Conservation (phyloP, 2,329 filamentous ascomycete genomes). For the Venturia effusa region DNA sequence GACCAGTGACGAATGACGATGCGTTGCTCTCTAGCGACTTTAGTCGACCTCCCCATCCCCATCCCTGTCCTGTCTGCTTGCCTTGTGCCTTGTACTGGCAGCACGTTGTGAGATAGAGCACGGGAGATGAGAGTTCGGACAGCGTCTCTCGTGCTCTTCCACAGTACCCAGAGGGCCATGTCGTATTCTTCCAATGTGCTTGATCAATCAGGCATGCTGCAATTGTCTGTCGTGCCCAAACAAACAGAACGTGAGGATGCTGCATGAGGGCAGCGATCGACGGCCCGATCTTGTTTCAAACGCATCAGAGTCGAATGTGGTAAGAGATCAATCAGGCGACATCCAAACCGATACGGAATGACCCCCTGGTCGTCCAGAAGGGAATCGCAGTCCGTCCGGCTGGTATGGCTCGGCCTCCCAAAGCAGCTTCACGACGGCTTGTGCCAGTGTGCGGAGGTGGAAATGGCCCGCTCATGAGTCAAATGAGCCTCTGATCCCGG, state of each 20-base stretch:
- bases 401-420: neutral
- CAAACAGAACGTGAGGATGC: neutral
- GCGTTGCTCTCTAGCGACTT: too few relatives aligned
- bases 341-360: neutral
- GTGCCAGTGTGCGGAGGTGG: neutral
- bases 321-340: slow-evolving; percentile 2
- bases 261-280: neutral
- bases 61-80: neutral
- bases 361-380: neutral
- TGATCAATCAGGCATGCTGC: neutral
- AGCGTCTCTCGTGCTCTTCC: neutral
- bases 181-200: too few relatives aligned
- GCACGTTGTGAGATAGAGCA: too few relatives aligned
- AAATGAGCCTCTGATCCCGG: neutral
- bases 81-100: neutral
- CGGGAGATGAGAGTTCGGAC: neutral
- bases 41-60: neutral
- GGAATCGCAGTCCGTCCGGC: neutral
- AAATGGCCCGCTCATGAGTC: neutral
- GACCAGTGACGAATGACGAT: neutral
- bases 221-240: neutral
- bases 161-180: too few relatives aligned
- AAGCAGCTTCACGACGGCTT: neutral
- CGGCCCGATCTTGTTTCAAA: slow-evolving; percentile 4
- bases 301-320: neutral